Base-by-base conservation (phyloP, 257 asterid species). In the Scutellaria barbata region DNA sequence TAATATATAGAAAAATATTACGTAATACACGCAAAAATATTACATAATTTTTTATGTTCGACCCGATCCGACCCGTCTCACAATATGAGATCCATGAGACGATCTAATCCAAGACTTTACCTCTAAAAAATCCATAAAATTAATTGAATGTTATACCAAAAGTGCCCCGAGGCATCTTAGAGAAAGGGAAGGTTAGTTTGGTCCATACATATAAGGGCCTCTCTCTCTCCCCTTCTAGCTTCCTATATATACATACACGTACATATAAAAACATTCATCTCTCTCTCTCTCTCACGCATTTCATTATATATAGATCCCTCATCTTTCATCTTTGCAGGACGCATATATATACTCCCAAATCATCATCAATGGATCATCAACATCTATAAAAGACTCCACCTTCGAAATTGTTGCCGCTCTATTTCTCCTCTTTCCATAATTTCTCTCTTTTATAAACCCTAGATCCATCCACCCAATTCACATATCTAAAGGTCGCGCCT, bases 391-490 rank as follows among this genome's bases (percentile, higher is more conserved):
- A 78, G 75, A 64, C 79, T 17, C 47, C 4, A 35, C 14, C 35
- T 75, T 85, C 80, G 79, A 79, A 85, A 80, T 80, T 81, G 80
- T 78, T 80, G 22, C 85, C 89, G 87, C 89, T 80, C 74, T 42
- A 25, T 50, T 65, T 56, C 66, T 4, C n/a, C n/a, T 9, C 10
- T 11, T 62, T 74, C 67, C 40, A 71, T 10, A 35, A 2, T 22
- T 45, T 46, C 43, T 14, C 67, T 4, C 5, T 16, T 42, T 37
- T 63, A 52, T 59, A 71, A 77, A 79, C 86, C 86, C 83, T 84
- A 84, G 81, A 73, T 73, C 80, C 50, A 53, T 68, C 71, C 18
- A 66, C 71, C 55, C 61, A 25, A 30, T 30, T 30, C 57, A 10
- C 52, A 42, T 5, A 16, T 33, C 20, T 2, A 6, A 40, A 76